phyloP scores from a whole-genome alignment of 1,284 basidiomycete genomes.

The Wolfiporia cocos region DNA sequence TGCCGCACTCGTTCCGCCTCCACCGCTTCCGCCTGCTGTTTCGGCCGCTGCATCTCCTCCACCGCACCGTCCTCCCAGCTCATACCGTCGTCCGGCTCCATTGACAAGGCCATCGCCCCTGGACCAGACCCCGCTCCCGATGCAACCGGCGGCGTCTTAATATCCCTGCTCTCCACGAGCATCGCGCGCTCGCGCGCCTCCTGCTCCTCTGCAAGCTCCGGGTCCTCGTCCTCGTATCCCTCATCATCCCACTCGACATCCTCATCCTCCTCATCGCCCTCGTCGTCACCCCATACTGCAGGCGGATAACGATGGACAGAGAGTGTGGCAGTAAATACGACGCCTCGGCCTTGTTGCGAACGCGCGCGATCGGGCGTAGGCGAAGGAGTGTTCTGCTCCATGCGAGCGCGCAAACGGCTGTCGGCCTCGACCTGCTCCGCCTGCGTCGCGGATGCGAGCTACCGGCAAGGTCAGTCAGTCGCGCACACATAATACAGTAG shows the following conservation, averaged over 20 bases:
- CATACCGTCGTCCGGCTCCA: slow-evolving; percentile 72
- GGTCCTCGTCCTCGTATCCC: slow-evolving; percentile 65
- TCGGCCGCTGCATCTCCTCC: slow-evolving; percentile 35
- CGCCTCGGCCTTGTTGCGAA: slow-evolving; percentile 28
- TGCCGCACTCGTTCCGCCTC: slow-evolving; percentile 15
- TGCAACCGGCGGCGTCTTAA: too few species aligned
- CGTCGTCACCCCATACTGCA: slow-evolving; percentile 77
- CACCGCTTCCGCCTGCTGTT: slow-evolving; percentile 12
- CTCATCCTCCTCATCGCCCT: slow-evolving; percentile 70
- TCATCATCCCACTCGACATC: slow-evolving; percentile 73
- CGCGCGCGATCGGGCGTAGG: slow-evolving; percentile 29
- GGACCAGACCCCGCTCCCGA: too few species aligned
- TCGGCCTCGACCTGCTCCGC: slow-evolving; percentile 48
- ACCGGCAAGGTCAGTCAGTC: slow-evolving; percentile 2
- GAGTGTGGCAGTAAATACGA: slow-evolving; percentile 55
- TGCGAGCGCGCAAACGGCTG: slow-evolving; percentile 45
- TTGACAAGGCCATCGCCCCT: slow-evolving; percentile 18
- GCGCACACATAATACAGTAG: slow-evolving; percentile 1
- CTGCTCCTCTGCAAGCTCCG: slow-evolving; percentile 51
- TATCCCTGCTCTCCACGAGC: slow-evolving; percentile 1
- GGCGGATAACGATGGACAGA: slow-evolving; percentile 70
- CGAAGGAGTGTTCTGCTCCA: slow-evolving; percentile 39
- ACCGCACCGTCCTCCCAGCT: slow-evolving; percentile 66
- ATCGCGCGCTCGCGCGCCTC: slow-evolving; percentile 19
- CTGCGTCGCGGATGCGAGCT: slow-evolving; percentile 74